Base-by-base conservation (phyloP, 2,329 filamentous ascomycete genomes). In the Neocatenulostroma microsporum region DNA sequence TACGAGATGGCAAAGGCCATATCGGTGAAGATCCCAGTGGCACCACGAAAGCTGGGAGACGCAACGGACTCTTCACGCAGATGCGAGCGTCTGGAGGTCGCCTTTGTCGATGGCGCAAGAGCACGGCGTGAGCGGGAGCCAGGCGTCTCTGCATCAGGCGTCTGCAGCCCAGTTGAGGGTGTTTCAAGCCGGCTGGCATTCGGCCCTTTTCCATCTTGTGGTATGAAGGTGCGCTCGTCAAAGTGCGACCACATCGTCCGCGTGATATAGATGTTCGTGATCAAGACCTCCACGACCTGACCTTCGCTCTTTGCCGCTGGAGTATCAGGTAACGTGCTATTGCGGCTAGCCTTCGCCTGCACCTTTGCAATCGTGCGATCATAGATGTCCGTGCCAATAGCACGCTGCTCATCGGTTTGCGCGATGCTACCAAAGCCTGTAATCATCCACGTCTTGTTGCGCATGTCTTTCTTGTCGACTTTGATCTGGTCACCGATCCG, bases 1-100 rank as follows among this genome's bases (percentile, higher is more conserved):
- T 86, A 84, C 0, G 86, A 89, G 9, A 94, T 73, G 0, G 87
- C 87, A 60, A 96, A 95, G 0, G 77, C 78, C 87, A 95, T 94
- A 27, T 80, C 78, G 1, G 73, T 63, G 51, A 96, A 94, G 0
- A 93, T 45, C 3, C 66, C 65, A 13, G 49, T 53, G 3, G 11
- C 25, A 8, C n/a, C 19, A 3, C 32, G 21, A 25, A 25, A 39
- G 14, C 31, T 39, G 3, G 39, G 39, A 2, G 48, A 48, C 3
- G 50, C 41, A 7, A 48, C 38, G 18, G 53, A 51, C 8, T 45
- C 50, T 21, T 55, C 53, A 13, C 51, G 48, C 12, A 56, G 34
- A 28, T 48, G 45, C 3, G 48, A 50, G 2, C 38, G 26, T 10
- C 45, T 36, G 11, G 34, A 31, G 6, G 19, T 21, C 5, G 21